These are phyloP conservation scores for Stropharia rugosoannulata DNA, from an alignment of 768 basidiomycete species.

Conservation along the genomic window DNA sequence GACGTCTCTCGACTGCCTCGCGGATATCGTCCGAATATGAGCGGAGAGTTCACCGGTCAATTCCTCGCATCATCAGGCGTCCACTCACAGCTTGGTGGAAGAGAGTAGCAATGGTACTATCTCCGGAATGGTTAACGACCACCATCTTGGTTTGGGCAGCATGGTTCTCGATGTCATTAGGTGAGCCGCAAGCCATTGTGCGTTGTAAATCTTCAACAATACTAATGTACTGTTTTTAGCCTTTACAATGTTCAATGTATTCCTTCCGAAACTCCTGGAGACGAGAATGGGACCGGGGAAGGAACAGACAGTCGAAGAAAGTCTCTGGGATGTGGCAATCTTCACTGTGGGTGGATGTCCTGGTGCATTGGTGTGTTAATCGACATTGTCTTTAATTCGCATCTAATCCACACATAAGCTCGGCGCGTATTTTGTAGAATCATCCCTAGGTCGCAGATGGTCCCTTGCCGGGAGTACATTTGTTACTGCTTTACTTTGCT, in stretches of 20 bases:
- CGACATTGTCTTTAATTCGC: slow-evolving; percentile 5
- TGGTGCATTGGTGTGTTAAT: slow-evolving; percentile 67
- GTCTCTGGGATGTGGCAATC: slow-evolving; percentile 83
- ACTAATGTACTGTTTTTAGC: slow-evolving; percentile 35
- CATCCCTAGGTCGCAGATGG: slow-evolving; percentile 63
- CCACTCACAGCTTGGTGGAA: slow-evolving; percentile 71
- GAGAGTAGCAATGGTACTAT: slow-evolving; percentile 66
- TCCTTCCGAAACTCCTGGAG: slow-evolving; percentile 84
- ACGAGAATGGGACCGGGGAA: slow-evolving; percentile 33
- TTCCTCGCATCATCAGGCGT: slow-evolving; percentile 55
- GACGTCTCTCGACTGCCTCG: slow-evolving; percentile 17
- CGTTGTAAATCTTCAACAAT: background rate
- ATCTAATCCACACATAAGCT: slow-evolving; percentile 42
- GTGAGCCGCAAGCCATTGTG: slow-evolving; percentile 35
- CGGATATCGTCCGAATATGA: slow-evolving; percentile 46
- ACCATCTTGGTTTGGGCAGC: slow-evolving; percentile 77
- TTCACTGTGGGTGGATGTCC: slow-evolving; percentile 86
- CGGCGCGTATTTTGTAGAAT: slow-evolving; percentile 83
- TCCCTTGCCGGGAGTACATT: slow-evolving; percentile 78
- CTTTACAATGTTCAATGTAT: slow-evolving; percentile 94
- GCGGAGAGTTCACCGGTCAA: slow-evolving; percentile 36
- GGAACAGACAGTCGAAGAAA: slow-evolving; percentile 53
- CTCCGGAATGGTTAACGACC: slow-evolving; percentile 73
- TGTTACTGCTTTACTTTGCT: slow-evolving; percentile 71
- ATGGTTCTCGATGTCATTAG: slow-evolving; percentile 79